These are phyloP conservation scores for Neurospora sp. DNA, from an alignment of 495 filamentous ascomycete species.

Conservation along the genomic window DNA sequence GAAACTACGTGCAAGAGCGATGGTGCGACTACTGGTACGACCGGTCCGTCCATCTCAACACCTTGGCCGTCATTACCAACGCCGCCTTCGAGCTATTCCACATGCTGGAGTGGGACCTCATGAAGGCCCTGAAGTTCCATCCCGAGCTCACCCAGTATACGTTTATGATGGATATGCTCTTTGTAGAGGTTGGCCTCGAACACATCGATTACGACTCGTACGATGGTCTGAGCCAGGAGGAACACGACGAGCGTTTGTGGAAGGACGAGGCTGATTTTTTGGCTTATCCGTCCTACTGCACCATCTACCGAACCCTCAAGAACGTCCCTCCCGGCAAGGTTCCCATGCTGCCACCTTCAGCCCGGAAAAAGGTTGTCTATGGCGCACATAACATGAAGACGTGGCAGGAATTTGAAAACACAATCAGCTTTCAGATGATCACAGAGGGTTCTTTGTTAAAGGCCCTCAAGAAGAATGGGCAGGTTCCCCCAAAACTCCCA, in stretches of 20 bases:
- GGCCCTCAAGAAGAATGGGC: slow-evolving; percentile 9
- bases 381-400: slow-evolving; percentile 5
- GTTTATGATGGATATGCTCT: slow-evolving; percentile 17
- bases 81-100: slow-evolving; percentile 24
- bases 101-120: slow-evolving; percentile 18
- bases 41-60: slow-evolving; percentile 8
- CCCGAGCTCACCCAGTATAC: slow-evolving; percentile 11
- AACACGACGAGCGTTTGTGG: slow-evolving; percentile 11
- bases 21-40: slow-evolving; percentile 23
- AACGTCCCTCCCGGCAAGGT: slow-evolving; percentile 11
- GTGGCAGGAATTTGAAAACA: slow-evolving; percentile 6
- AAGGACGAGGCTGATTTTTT: slow-evolving; percentile 18
- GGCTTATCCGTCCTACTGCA: slow-evolving; percentile 5
- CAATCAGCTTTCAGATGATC: slow-evolving; percentile 10
- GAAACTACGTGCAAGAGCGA: slow-evolving; percentile 17
- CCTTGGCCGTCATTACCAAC: slow-evolving; percentile 20
- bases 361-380: slow-evolving; percentile 9
- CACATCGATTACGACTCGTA: slow-evolving; percentile 19
- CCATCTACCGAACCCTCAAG: not conserved
- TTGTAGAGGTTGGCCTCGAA: slow-evolving; percentile 13
- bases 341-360: slow-evolving; percentile 8
- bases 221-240: slow-evolving; percentile 3
- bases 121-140: slow-evolving; percentile 4
- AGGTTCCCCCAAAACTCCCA: slow-evolving; percentile 4
- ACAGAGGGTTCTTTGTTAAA: slow-evolving; percentile 13